Evolutionary conservation across 352 stramenopile genomes (phyloP), one percentile per base, ranked within the genome.

Genomic region (Aphanomyces cochlioides): DNA sequence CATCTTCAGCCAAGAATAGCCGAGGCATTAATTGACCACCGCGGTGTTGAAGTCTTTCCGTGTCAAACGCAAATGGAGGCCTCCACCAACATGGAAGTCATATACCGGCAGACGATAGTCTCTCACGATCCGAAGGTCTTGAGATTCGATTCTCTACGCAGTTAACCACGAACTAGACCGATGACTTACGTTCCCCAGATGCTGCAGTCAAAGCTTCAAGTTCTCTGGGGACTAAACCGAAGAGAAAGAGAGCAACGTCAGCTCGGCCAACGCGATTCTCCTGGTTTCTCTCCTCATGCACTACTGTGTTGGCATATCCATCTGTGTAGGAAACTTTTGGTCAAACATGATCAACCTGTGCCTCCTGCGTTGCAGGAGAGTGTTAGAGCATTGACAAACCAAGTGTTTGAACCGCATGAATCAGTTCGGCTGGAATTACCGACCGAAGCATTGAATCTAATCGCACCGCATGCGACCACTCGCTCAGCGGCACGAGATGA

Each of bases 271-370:
- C 43, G 43, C 43, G 43, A n/a, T 50, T 50, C 17, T 50, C 43
- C 10, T 50, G 43, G 43, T 50, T n/a, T n/a, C 2, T 50, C 1
- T n/a, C 43, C 17, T 50, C 17, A 50, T 50, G 10, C 43, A 50
- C 10, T 50, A 50, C 10, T 50, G 17, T 2, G 43, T n/a, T n/a
- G 17, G 10, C 10, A 2, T 50, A n/a, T 12, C 17, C 17, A 2
- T 12, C 17, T 12, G 1, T n/a, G 50, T 58, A 58, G 54, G 54
- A 61, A 61, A 19, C 54, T 61, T 1, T 37, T 61, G 17, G 54
- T 61, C 19, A 61, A 61, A 41, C 54, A 61, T n/a, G 54, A 61
- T n/a, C 54, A 61, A 5, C 54, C 54, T 1, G 54, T 61, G 17
- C 17, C 54, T 37, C 54, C 54, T 10, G 54, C 54, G 54, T n/a